phyloP scores from a whole-genome alignment of 176 grass and related monocot genomes.

The Zea mays region DNA sequence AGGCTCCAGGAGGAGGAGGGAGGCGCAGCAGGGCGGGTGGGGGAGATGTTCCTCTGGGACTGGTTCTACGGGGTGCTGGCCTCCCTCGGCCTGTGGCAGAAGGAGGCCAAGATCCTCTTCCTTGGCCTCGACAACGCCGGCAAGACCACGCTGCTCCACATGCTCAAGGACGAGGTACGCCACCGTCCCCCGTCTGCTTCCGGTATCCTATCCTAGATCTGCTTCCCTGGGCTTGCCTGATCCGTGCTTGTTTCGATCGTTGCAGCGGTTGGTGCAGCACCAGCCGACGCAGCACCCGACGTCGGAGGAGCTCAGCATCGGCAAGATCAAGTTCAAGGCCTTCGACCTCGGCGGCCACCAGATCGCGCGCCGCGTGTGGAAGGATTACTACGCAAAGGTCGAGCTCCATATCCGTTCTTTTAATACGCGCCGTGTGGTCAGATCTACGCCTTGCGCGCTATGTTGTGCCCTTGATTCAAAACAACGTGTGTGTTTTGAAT shows the following conservation, averaged over 20 bases:
- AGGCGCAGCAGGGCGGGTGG: neutral
- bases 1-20: neutral
- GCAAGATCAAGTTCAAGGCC: slow-evolving; percentile 83
- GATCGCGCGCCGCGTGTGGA: slow-evolving; percentile 79
- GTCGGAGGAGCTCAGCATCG: slow-evolving; percentile 84
- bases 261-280: slow-evolving; percentile 75
- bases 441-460: neutral
- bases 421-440: neutral
- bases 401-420: neutral
- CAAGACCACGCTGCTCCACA: slow-evolving; percentile 78
- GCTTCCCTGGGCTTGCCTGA: slow-evolving; percentile 18
- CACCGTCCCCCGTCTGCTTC: neutral
- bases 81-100: slow-evolving; percentile 72
- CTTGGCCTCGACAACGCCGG: slow-evolving; percentile 77
- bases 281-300: slow-evolving; percentile 78
- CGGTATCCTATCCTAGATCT: slow-evolving; percentile 16
- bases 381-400: slow-evolving; percentile 79
- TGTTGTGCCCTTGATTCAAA: neutral
- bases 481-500: neutral
- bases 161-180: slow-evolving; percentile 69
- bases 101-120: slow-evolving; percentile 85
- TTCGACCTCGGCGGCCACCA: slow-evolving; percentile 77
- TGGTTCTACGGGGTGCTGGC: slow-evolving; percentile 80
- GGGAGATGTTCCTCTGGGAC: slow-evolving; percentile 60
- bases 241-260: neutral